Percentiles rank a stretch among this genome's conserved stretches.
phyloP scores from a whole-genome alignment of 2,329 filamentous ascomycete genomes.

The Pseudopyrenochaeta lycopersici region DNA sequence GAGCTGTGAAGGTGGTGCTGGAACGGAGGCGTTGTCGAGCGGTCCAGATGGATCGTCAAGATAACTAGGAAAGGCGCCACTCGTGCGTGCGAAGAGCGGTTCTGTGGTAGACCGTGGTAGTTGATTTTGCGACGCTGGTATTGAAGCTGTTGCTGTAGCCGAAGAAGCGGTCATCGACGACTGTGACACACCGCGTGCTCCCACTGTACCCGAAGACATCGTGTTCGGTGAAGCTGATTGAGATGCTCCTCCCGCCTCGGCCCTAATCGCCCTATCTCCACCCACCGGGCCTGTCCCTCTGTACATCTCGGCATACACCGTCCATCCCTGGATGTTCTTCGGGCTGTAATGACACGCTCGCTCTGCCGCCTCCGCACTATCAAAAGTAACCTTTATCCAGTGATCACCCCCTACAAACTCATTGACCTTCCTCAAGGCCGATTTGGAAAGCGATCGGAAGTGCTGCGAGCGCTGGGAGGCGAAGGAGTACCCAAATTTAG shows the following conservation, averaged over 20 bases:
- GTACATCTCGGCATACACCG: conserved; percentile 59
- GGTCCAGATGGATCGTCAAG: conserved; percentile 21
- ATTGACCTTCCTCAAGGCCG: conserved; percentile 82
- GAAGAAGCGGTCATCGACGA: conserved; percentile 53
- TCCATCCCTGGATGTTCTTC: conserved; percentile 57
- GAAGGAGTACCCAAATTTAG: conserved; percentile 76
- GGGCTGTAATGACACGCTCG: conserved; percentile 58
- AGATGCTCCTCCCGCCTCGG: conserved; percentile 40
- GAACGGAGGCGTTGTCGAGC: conserved; percentile 46
- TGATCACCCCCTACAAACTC: conserved; percentile 83
- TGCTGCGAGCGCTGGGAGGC: conserved; percentile 74
- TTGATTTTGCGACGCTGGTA: conserved; percentile 19
- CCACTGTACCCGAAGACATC: conserved; percentile 44
- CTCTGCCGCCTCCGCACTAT: conserved; percentile 59
- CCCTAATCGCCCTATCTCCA: conserved; percentile 54
- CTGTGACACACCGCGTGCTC: conserved; percentile 25
- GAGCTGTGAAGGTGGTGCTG: conserved; percentile 9
- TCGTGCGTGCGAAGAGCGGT: conserved; percentile 25
- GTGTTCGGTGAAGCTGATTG: conserved; percentile 47
- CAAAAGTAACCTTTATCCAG: conserved; percentile 76
- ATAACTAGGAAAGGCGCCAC: conserved; percentile 36
- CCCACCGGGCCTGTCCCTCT: conserved; percentile 54
- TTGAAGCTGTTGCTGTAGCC: conserved; percentile 48
- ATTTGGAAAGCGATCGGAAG: conserved; percentile 71
- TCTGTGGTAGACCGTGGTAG: conserved; percentile 32